phyloP scores from a whole-genome alignment of 169 alveolate species.

The Theileria parva region DNA sequence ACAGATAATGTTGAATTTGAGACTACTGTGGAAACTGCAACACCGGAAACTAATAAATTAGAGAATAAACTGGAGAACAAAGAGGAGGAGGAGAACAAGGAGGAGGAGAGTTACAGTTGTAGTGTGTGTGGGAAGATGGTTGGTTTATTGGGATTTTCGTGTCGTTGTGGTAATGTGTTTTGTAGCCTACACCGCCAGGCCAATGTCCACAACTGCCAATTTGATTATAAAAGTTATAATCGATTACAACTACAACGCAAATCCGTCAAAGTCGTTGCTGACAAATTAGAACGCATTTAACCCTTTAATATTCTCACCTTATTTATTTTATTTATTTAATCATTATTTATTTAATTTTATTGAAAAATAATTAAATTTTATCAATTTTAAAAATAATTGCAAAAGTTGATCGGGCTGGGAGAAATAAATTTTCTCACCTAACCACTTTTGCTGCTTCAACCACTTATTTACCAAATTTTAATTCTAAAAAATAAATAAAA shows the following conservation, averaged over 20 bases:
- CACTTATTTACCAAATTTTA: too few relatives aligned
- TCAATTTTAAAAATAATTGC: too few relatives aligned
- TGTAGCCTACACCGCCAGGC: slow-evolving; percentile 93
- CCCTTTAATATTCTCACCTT: neutral
- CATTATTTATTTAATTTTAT: too few relatives aligned
- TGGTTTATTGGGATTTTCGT: slow-evolving; percentile 89
- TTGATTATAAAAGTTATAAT: slow-evolving; percentile 86
- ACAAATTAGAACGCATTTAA: slow-evolving; percentile 86
- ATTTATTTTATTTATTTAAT: neutral
- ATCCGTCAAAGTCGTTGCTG: slow-evolving; percentile 88
- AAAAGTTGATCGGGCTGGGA: too few relatives aligned
- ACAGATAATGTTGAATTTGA: too few relatives aligned
- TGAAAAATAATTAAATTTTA: too few relatives aligned
- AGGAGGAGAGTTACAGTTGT: slow-evolving; percentile 79
- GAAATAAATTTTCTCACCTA: too few relatives aligned
- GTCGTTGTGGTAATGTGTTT: slow-evolving; percentile 88
- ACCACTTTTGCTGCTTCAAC: too few relatives aligned
- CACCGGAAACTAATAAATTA: too few relatives aligned
- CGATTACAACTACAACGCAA: slow-evolving; percentile 84
- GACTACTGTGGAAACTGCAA: neutral
- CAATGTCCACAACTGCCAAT: slow-evolving; percentile 88
- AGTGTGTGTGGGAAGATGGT: slow-evolving; percentile 85
- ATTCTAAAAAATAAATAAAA: too few relatives aligned
- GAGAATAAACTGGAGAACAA: too few relatives aligned
- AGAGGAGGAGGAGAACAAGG: neutral